Base-by-base conservation (phyloP, 2,329 filamentous ascomycete species). In the Botrytis hyacinthi region DNA sequence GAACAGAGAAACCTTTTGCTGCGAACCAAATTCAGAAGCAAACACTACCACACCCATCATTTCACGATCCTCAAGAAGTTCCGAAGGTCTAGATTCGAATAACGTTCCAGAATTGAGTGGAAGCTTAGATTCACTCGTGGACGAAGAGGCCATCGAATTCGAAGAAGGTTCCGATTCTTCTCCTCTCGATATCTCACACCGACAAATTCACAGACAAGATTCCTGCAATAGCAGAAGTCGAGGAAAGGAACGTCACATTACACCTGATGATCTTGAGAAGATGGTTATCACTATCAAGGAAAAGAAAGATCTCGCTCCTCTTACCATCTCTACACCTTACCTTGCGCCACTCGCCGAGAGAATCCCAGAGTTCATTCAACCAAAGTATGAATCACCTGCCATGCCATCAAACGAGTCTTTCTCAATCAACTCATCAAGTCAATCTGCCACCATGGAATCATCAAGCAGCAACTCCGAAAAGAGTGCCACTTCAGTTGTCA, bases 281-380 rank as follows among this genome's bases (percentile, higher is more conserved):
- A 97, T 98, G 89, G 93, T 98, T 60, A 90, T 93, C 73, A 94
- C 92, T 57, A 98, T 98, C 81, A 93, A 97, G 82, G 92, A 96
- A 83, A 94, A 93, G 83, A 90, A 90, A 82, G 87, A 87, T 63
- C 85, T 95, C 35, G 86, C 88, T 79, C 89, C 86, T 78, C 83
- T 90, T 14, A 85, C 87, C 26, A 73, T 76, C 32, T 77, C 71
- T 71, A 78, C 65, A 26, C 76, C 83, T 70, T 78, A 83, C 76
- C 74, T 81, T 73, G 77, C 82, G 72, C 89, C 86, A 78, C 82
- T 70, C 26, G 57, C 74, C 77, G 81, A 78, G 22, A 54, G 35
- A 35, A 73, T 69, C 2, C 51, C 63, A 40, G 46, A 61, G 42
- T 60, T 42, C 40, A 18, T 42, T 18, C 48, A 44, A 67, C 48